Conservation (phyloP, 2,329 filamentous ascomycete species). For the Fusarium metavorans region DNA sequence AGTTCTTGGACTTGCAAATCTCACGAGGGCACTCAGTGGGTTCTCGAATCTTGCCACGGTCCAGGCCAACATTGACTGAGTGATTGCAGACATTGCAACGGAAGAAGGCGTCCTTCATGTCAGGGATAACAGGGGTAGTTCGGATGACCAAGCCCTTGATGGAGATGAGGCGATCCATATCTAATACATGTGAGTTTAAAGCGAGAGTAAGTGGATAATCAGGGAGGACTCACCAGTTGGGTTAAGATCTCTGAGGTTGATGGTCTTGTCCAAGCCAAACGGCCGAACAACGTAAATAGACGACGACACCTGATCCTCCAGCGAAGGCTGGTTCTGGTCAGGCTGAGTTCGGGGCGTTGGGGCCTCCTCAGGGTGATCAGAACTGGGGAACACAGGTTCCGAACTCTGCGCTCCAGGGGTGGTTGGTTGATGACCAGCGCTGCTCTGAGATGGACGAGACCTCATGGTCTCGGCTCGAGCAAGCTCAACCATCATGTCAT, state of each 20-base stretch:
- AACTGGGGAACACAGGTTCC: slow-evolving; percentile 82
- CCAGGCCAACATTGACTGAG: slow-evolving; percentile 89
- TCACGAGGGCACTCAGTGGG: slow-evolving; percentile 89
- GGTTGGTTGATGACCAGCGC: slow-evolving; percentile 59
- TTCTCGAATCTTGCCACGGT: slow-evolving; percentile 95
- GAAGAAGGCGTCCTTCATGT: slow-evolving; percentile 99
- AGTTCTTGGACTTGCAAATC: slow-evolving; percentile 87
- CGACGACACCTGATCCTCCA: slow-evolving; percentile 84
- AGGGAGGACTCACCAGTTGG: slow-evolving; percentile 72
- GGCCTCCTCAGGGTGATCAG: slow-evolving; percentile 72
- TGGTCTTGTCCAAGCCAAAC: slow-evolving; percentile 86
- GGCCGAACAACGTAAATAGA: slow-evolving; percentile 88
- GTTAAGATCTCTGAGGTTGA: slow-evolving; percentile 94
- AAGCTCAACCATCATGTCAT: slow-evolving; percentile 92
- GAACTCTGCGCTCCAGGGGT: slow-evolving; percentile 72
- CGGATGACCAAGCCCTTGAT: slow-evolving; percentile 97
- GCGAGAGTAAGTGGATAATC: not conserved
- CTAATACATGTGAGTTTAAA: slow-evolving; percentile 53
- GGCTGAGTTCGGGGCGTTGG: slow-evolving; percentile 55
- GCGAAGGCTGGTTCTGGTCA: slow-evolving; percentile 63
- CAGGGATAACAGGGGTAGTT: slow-evolving; percentile 94
- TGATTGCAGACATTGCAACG: slow-evolving; percentile 94
- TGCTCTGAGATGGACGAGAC: slow-evolving; percentile 72
- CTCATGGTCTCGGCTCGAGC: slow-evolving; percentile 83
- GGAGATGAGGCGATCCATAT: slow-evolving; percentile 95